Evolutionary conservation across 2,329 filamentous ascomycete species (phyloP).

Genomic region (Fusarium sp.): DNA sequence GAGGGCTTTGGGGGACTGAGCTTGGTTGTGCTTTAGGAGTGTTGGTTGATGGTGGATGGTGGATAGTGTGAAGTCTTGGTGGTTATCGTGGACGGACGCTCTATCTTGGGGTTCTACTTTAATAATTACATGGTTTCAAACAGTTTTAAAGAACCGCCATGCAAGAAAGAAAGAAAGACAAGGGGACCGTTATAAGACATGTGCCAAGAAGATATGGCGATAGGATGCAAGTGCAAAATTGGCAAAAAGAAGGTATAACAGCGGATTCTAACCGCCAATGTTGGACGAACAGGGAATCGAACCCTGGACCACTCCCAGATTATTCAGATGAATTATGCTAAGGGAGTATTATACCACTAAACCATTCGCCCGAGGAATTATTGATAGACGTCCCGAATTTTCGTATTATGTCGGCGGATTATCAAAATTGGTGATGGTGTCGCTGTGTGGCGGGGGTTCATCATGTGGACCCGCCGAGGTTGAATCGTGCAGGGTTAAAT

Average conservation of each 20-base stretch:
- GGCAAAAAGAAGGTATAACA: slow-evolving; percentile 32
- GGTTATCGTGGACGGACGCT: background rate
- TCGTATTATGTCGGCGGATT: background rate
- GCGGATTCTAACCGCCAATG: slow-evolving; percentile 41
- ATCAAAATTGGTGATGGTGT: slow-evolving; percentile 11
- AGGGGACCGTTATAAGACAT: too few species aligned
- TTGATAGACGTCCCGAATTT: rapidly evolving
- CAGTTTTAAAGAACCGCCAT: background rate
- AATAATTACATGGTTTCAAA: too few species aligned
- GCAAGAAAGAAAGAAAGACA: background rate
- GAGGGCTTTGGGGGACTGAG: background rate
- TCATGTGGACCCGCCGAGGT: slow-evolving; percentile 12
- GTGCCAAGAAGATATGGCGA: background rate
- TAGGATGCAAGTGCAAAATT: background rate
- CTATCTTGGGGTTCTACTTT: too few species aligned
- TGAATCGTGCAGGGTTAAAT: slow-evolving; percentile 28
- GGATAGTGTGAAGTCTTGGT: background rate
- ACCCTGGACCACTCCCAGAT: slow-evolving; percentile 52
- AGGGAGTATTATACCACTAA: slow-evolving; percentile 54
- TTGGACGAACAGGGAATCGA: slow-evolving; percentile 53
- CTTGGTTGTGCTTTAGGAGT: background rate
- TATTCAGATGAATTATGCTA: slow-evolving; percentile 47
- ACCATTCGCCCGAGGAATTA: slow-evolving; percentile 48
- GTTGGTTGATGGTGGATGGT: background rate
- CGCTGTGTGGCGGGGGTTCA: slow-evolving; percentile 22